These are phyloP conservation scores for Malassezia yamatoensis DNA, from an alignment of 1,284 basidiomycete species.

Conservation along the genomic window DNA sequence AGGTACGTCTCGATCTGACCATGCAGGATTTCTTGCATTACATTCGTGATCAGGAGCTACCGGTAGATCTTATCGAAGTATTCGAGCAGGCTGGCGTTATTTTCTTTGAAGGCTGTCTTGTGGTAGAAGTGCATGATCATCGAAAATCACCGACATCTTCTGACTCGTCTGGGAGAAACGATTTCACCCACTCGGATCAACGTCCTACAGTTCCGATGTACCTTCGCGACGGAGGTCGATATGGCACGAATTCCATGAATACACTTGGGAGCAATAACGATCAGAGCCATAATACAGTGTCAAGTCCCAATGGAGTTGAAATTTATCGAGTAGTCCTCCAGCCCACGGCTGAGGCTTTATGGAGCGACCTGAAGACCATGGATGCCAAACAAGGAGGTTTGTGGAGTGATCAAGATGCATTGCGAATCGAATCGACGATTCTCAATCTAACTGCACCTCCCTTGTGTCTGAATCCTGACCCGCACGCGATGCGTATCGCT, in stretches of 20 bases:
- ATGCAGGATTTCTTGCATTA: slow-evolving; percentile 27
- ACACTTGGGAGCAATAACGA: too few relatives aligned
- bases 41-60: slow-evolving; percentile 38
- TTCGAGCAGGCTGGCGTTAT: slow-evolving; percentile 31
- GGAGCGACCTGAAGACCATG: slow-evolving; percentile 38
- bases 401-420: slow-evolving; percentile 42
- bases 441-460: slow-evolving; percentile 38
- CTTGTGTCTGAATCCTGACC: slow-evolving; percentile 39
- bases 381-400: slow-evolving; percentile 30
- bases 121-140: slow-evolving; percentile 45
- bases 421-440: slow-evolving; percentile 38
- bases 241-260: slow-evolving; percentile 14
- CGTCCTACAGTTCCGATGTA: slow-evolving; percentile 18
- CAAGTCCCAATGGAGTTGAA: slow-evolving; percentile 26
- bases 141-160: slow-evolving; percentile 12
- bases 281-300: slow-evolving; percentile 3
- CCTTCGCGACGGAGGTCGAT: slow-evolving; percentile 30
- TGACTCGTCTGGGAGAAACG: slow-evolving; percentile 1
- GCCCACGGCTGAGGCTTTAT: slow-evolving; percentile 36
- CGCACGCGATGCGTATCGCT: slow-evolving; percentile 38
- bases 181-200: neutral
- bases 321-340: slow-evolving; percentile 40
- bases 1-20: slow-evolving; percentile 1
- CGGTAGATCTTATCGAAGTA: slow-evolving; percentile 38
- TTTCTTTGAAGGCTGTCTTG: slow-evolving; percentile 42